Percentiles rank a stretch among this genome's conserved stretches.
These are phyloP conservation scores for Paramecium bursaria DNA, from an alignment of 73 alveolate species.

Conservation along the genomic window DNA sequence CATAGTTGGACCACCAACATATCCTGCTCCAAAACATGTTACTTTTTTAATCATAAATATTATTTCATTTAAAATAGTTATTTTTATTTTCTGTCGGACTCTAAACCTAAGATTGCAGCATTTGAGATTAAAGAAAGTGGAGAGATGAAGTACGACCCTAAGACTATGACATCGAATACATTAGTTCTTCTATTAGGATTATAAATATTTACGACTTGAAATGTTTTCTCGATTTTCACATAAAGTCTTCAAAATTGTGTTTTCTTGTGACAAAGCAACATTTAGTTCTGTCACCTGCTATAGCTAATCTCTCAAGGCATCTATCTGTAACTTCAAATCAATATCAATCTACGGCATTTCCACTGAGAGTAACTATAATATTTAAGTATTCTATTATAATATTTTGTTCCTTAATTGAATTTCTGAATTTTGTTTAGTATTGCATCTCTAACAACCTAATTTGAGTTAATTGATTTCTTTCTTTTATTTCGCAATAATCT, in stretches of 20 bases:
- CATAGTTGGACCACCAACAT: constrained; percentile 97
- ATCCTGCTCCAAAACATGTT: constrained; percentile 96
- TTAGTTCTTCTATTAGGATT: too few species aligned
- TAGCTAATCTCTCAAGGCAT: neutral
- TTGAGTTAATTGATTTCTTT: neutral
- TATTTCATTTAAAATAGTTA: too few species aligned
- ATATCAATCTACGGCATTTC: neutral
- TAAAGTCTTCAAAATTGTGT: too few species aligned
- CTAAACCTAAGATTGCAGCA: too few species aligned
- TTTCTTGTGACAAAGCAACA: neutral
- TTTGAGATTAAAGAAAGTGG: neutral
- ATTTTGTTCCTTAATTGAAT: neutral
- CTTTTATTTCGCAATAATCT: neutral
- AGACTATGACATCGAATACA: neutral
- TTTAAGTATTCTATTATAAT: too few species aligned
- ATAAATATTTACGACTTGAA: too few species aligned
- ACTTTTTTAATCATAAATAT: constrained; percentile 67
- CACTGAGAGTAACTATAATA: neutral
- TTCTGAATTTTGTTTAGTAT: neutral
- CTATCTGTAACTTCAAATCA: neutral
- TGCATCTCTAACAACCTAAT: neutral
- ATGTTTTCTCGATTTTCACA: neutral
- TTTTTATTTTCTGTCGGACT: too few species aligned
- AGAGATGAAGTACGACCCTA: neutral
- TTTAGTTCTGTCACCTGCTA: neutral